Evolutionary conservation across 768 basidiomycete genomes (phyloP), one percentile per base, ranked within the genome.

Genomic region (Collybia sordida): DNA sequence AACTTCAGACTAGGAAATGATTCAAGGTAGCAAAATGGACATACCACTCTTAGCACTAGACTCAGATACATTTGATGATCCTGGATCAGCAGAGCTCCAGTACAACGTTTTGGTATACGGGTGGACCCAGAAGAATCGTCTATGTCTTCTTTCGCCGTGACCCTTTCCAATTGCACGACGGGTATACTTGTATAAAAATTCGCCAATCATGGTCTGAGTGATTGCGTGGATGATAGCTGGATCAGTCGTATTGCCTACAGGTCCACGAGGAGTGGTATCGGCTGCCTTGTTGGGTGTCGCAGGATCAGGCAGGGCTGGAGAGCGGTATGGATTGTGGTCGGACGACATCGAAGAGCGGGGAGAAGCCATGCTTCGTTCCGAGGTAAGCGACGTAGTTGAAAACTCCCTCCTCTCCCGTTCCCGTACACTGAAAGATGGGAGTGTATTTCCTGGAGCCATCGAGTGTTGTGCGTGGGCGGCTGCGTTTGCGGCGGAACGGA

Each of bases 131-230:
- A 98, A 97, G 83, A 94, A 99, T 31, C 97, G 79, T 66, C 84
- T 86, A 69, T 99, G 97, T 45, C 95, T 75, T 65, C 83, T 86
- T 65, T 93, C 88, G 18, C 91, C 91, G 64, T 93, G 81, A 11
- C 93, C 94, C 68, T 90, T 95, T 19, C 94, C 93, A 60, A 98
- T 83, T 15, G 90, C 72, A 50, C 83, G 81, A 45, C 96, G 80
- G 7, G 96, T 98, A 70, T 99, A 98, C 76, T 98, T 98, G 80
- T 90, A 92, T 72, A 99, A 68, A 71, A 94, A 98, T 75, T 98
- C 96, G 43, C 97, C 96, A 57, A 98, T 98, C 97, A 99, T 99
- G 19, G 95, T 97, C 75, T 98, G 96, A 14, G 97, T 99, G 59
- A 98, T 98, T 1, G 95, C 89, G 64, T 98, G 96, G 57, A 98